These are phyloP conservation scores for Arabidopsis lyrata DNA, from an alignment of 441 rosid species.

Conservation along the genomic window DNA sequence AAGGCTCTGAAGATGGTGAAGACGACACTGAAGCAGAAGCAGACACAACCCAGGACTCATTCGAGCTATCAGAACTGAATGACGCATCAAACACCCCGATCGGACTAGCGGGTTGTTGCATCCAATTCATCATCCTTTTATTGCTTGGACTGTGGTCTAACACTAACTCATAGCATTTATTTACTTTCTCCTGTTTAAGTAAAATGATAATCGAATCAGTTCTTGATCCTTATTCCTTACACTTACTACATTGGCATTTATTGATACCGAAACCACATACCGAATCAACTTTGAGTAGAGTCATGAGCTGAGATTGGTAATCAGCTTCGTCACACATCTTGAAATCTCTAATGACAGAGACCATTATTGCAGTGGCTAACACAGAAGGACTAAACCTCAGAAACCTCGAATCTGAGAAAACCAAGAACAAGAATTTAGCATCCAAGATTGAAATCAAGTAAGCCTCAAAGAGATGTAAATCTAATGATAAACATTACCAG, in stretches of 20 bases:
- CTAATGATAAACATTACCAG: conserved; percentile 48
- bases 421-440: conserved; percentile 22
- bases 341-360: conserved; percentile 54
- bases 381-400: conserved; percentile 54
- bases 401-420: conserved; percentile 56
- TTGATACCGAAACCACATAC: conserved; percentile 39
- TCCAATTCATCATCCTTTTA: conserved; percentile 52
- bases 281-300: conserved; percentile 54
- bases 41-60: conserved; percentile 56
- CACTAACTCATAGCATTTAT: conserved; percentile 58
- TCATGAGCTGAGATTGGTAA: conserved; percentile 58
- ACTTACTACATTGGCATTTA: conserved; percentile 10
- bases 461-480: background rate
- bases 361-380: conserved; percentile 65
- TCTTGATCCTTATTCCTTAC: conserved; percentile 20
- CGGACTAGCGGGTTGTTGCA: conserved; percentile 54
- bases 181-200: conserved; percentile 55
- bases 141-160: conserved; percentile 47
- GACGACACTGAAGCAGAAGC: conserved; percentile 38
- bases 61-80: conserved; percentile 63
- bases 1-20: conserved; percentile 55
- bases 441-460: conserved; percentile 9
- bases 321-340: conserved; percentile 50
- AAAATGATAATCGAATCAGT: conserved; percentile 24
- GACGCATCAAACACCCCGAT: conserved; percentile 56